Conservation (phyloP, 2,329 filamentous ascomycete species). For the Cladosporium austrohemisphaericum region DNA sequence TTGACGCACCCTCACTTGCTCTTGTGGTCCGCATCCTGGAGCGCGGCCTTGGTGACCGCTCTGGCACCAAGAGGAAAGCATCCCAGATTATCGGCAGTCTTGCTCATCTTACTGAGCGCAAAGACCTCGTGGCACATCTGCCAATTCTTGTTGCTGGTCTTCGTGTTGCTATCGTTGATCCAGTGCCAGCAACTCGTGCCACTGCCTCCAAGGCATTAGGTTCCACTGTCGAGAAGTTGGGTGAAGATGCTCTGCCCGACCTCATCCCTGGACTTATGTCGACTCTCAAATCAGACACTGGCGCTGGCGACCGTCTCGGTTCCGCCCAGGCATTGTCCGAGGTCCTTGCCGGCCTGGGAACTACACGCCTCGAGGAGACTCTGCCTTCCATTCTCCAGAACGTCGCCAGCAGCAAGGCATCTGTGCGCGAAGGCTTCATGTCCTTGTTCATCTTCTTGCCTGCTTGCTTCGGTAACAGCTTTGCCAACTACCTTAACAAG, state of each 20-base stretch:
- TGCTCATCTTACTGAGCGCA: slow-evolving; percentile 93
- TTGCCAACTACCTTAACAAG: slow-evolving; percentile 88
- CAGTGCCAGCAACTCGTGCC: slow-evolving; percentile 91
- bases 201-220: slow-evolving; percentile 94
- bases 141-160: slow-evolving; percentile 89
- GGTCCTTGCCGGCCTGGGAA: slow-evolving; percentile 91
- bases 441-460: slow-evolving; percentile 98
- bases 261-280: slow-evolving; percentile 97
- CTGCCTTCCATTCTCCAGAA: slow-evolving; percentile 95
- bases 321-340: slow-evolving; percentile 95
- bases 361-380: slow-evolving; percentile 87
- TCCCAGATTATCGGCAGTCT: slow-evolving; percentile 97
- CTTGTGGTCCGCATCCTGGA: slow-evolving; percentile 93
- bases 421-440: slow-evolving; percentile 98
- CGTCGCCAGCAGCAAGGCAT: slow-evolving; percentile 81
- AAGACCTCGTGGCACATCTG: slow-evolving; percentile 85
- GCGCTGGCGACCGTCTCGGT: slow-evolving; percentile 90
- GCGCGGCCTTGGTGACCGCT: slow-evolving; percentile 84
- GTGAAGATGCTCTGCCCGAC: slow-evolving; percentile 92
- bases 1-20: slow-evolving; percentile 94
- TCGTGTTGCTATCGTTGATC: slow-evolving; percentile 85
- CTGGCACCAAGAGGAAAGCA: slow-evolving; percentile 92
- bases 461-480: slow-evolving; percentile 98
- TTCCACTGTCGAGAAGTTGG: slow-evolving; percentile 95
- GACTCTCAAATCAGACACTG: slow-evolving; percentile 94